A percentile compares a stretch with the other conserved stretches of the same genome.
Evolutionary conservation across 208 protist genomes (phyloP).

Genomic region (Wallacemonas sp.): DNA sequence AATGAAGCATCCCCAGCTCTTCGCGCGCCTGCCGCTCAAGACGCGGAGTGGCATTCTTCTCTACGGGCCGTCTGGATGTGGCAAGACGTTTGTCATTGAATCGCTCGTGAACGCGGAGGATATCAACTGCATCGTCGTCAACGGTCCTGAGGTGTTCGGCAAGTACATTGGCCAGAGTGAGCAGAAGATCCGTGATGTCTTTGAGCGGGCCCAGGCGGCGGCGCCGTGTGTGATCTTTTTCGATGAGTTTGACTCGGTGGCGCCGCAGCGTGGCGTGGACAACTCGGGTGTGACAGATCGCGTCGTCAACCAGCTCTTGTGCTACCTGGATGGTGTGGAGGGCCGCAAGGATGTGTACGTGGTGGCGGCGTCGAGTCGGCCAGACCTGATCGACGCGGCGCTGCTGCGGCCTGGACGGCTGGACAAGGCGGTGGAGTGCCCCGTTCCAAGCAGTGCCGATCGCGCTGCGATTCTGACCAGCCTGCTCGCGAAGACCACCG

Average conservation of each 20-base stretch:
- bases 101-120: constrained; percentile 74
- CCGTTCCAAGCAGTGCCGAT: constrained; percentile 79
- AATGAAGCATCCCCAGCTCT: constrained; percentile 92
- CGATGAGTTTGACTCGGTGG: constrained; percentile 95
- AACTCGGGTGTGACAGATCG: constrained; percentile 93
- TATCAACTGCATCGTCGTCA: constrained; percentile 91
- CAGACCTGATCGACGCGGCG: constrained; percentile 97
- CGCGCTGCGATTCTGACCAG: constrained; percentile 96
- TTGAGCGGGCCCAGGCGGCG: constrained; percentile 85
- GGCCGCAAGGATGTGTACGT: constrained; percentile 95
- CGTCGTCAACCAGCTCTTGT: constrained; percentile 98
- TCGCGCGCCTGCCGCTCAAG: constrained; percentile 89
- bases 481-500: constrained; percentile 99
- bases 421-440: constrained; percentile 86
- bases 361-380: constrained; percentile 98
- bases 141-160: constrained; percentile 94
- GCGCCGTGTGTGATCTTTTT: constrained; percentile 95
- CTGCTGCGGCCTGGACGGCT: constrained; percentile 90
- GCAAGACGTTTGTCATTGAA: constrained; percentile 90
- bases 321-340: constrained; percentile 98
- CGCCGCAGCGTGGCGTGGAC: constrained; percentile 86
- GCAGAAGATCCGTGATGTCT: constrained; percentile 92
- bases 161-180: constrained; percentile 96
- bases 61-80: constrained; percentile 92
- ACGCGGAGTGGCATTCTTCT: constrained; percentile 91